A percentile compares a stretch with the other conserved stretches of the same genome.
Evolutionary conservation across 805 yeast species (phyloP).

Genomic region (Metschnikowia bowlesiae): DNA sequence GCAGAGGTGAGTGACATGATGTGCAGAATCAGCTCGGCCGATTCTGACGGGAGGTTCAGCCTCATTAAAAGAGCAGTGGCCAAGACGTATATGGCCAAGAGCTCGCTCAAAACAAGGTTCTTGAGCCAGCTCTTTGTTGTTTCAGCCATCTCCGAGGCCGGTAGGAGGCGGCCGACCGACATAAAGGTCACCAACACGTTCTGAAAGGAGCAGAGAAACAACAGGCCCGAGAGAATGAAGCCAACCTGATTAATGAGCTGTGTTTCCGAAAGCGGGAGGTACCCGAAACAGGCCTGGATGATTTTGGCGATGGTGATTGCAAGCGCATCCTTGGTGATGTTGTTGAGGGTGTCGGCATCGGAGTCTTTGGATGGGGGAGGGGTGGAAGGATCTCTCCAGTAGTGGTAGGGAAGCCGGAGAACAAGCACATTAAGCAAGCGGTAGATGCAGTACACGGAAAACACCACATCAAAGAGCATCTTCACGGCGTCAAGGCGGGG

Average conservation of each 20-base stretch:
- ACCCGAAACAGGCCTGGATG: conserved; percentile 23
- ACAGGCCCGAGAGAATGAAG: conserved; percentile 51
- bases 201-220: conserved; percentile 60
- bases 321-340: conserved; percentile 39
- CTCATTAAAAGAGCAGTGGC: conserved; percentile 49
- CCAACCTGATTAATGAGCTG: conserved; percentile 44
- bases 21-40: conserved; percentile 38
- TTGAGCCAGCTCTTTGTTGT: conserved; percentile 28
- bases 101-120: conserved; percentile 39
- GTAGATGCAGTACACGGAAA: conserved; percentile 48
- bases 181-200: conserved; percentile 59
- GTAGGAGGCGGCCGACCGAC: conserved; percentile 39
- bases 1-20: conserved; percentile 28
- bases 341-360: conserved; percentile 11
- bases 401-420: conserved; percentile 36
- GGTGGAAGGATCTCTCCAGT: conserved; percentile 7
- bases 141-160: conserved; percentile 18
- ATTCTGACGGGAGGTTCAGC: conserved; percentile 43
- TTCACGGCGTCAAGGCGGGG: conserved; percentile 1
- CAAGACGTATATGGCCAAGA: conserved; percentile 47
- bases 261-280: conserved; percentile 31
- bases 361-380: conserved; percentile 2
- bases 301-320: conserved; percentile 46
- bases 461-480: conserved; percentile 20
- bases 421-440: conserved; percentile 40